A percentile compares a stretch with the other conserved stretches of the same genome.
Conservation (phyloP, 306 rosid species). For the Sicyos baderoa region DNA sequence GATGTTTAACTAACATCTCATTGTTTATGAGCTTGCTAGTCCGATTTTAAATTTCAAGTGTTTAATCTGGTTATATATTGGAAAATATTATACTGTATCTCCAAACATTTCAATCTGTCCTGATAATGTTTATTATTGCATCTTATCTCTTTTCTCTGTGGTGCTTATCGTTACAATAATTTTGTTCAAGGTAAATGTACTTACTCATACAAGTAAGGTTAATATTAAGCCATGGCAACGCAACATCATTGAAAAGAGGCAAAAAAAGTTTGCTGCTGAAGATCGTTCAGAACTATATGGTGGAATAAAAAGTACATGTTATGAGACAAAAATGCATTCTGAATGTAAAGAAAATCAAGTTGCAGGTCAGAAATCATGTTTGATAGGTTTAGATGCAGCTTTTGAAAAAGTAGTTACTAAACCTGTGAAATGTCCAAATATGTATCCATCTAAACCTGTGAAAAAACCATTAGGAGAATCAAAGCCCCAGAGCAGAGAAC, state of each 20-base stretch:
- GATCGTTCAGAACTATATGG: slow-evolving; percentile 33
- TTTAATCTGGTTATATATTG: background rate
- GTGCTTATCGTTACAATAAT: slow-evolving; percentile 3
- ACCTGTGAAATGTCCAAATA: slow-evolving; percentile 4
- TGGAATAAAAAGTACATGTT: slow-evolving; percentile 21
- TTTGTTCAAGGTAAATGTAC: slow-evolving; percentile 32
- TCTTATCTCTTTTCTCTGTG: background rate
- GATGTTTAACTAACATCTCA: background rate
- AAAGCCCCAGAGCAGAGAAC: slow-evolving; percentile 1
- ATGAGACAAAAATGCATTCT: slow-evolving; percentile 19
- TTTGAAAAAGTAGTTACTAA: background rate
- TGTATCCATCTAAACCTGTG: slow-evolving; percentile 10
- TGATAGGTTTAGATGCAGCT: background rate
- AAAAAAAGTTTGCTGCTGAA: slow-evolving; percentile 31
- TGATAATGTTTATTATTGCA: background rate
- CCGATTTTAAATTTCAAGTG: slow-evolving; percentile 8
- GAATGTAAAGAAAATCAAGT: slow-evolving; percentile 19
- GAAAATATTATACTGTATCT: background rate
- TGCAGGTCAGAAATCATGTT: slow-evolving; percentile 8
- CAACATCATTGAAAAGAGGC: slow-evolving; percentile 24
- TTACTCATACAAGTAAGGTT: slow-evolving; percentile 37
- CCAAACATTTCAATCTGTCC: background rate
- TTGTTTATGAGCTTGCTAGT: background rate
- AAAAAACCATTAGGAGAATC: background rate
- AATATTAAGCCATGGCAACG: slow-evolving; percentile 42